Base-by-base conservation (phyloP, 2,329 filamentous ascomycete species). In the Amesomyces nigricolor region DNA sequence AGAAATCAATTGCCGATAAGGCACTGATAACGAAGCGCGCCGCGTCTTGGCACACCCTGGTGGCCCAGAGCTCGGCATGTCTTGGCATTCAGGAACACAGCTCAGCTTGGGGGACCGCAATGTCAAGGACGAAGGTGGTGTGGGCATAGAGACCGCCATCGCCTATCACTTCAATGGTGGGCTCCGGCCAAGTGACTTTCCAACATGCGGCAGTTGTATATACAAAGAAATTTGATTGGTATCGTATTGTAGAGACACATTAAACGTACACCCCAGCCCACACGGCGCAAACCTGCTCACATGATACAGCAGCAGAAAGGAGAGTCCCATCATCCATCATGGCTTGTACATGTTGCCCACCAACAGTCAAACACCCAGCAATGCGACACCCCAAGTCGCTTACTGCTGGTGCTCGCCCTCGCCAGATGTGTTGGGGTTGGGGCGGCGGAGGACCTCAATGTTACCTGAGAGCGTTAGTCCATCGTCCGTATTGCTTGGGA, bases 361-460 rank as follows among this genome's bases (percentile, higher is more conserved):
- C 11, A 29, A 19, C n/a, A 51, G n/a, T 16, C 39, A 35, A 16
- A 11, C n/a, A 5, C 11, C 11, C 37, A 8, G 38, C 30, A 50
- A 5, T 13, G 16, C 26, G 10, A 40, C 35, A 4, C 35, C 14
- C 22, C 22, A 26, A 26, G 22, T 26, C n/a, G 1, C 26, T 42
- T 56, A 58, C 43, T 59, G 38, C 43, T 48, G 53, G 13, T 49
- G 13, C 14, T 53, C 39, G 29, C 37, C 44, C 51, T 54, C 49
- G 26, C 14, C 32, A 46, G 45, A 32, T 13, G 22, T 19, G 32
- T 53, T 17, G 22, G 53, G 37, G 47, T 50, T 51, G 30, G 62
- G 59, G 13, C 61, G 61, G 57, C 72, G 72, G 57, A 81, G 73
- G 47, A 77, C 71, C 60, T 80, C 76, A 51, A 81, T 66, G 62